phyloP scores from a whole-genome alignment of 1,139 yeast genomes.

The Pichia kudriavzevii region DNA sequence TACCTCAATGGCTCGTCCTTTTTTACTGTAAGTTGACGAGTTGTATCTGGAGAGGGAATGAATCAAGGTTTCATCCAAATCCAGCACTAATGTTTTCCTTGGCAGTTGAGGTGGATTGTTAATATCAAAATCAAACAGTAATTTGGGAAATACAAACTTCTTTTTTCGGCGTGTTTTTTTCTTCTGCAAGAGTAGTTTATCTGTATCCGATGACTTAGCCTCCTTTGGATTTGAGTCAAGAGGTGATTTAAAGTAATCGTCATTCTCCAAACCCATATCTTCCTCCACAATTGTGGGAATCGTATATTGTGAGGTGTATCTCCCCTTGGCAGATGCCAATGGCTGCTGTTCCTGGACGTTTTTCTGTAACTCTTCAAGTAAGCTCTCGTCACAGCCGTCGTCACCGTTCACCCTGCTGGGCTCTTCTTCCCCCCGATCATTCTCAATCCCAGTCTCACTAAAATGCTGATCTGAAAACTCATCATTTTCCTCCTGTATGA shows the following conservation, averaged over 20 bases:
- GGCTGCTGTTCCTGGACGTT: too few species aligned
- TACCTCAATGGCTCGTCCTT: slow-evolving; percentile 74
- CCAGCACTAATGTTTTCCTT: slow-evolving; percentile 62
- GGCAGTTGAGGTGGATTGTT: slow-evolving; percentile 37
- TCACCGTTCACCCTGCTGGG: too few species aligned
- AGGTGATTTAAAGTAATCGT: slow-evolving; percentile 50
- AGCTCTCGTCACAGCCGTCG: too few species aligned
- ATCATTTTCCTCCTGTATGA: too few species aligned
- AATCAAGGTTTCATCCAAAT: slow-evolving; percentile 87
- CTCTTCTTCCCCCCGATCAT: too few species aligned
- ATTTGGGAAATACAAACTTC: slow-evolving; percentile 37
- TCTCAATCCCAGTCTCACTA: too few species aligned
- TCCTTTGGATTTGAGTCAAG: slow-evolving; percentile 26
- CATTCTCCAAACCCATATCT: slow-evolving; percentile 34
- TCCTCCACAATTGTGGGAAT: slow-evolving; percentile 27
- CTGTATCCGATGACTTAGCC: too few species aligned
- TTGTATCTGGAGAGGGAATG: slow-evolving; percentile 73
- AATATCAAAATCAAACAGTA: slow-evolving; percentile 31
- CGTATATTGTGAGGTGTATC: slow-evolving; percentile 4
- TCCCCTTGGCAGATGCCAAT: slow-evolving; percentile 1
- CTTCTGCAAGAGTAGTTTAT: not conserved
- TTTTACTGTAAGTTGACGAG: slow-evolving; percentile 35
- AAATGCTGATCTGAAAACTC: too few species aligned
- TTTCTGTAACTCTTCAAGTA: too few species aligned
- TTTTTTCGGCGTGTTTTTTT: slow-evolving; percentile 11